Base-by-base conservation (phyloP, 768 basidiomycete species). In the Podaxis pistillaris region DNA sequence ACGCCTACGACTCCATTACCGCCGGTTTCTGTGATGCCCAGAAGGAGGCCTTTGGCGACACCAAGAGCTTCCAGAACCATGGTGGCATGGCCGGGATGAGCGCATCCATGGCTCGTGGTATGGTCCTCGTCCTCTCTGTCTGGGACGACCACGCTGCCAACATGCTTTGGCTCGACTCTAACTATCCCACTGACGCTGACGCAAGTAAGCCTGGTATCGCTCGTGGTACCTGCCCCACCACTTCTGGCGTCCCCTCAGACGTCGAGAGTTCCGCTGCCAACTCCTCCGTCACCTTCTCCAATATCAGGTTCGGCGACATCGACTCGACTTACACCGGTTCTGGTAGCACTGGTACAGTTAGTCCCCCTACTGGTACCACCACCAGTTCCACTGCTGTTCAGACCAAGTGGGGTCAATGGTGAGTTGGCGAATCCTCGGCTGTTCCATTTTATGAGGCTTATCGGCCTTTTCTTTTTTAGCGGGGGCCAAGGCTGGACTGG, bases 151-250 rank as follows among this genome's bases (percentile, higher is more conserved):
- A 85, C 68, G 74, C 73, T 36, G 83, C 73, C 62, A 74, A 78
- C 72, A 85, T 86, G 84, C 77, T 83, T 67, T 86, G 84, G 79
- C 81, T 85, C 71, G 83, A 85, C 76, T 72, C 73, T 68, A 74
- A 72, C 76, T 83, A 81, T 76, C 84, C 79, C 56, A 66, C 67
- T 44, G 59, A 60, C 38, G 59, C 59, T 15, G 68, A 67, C 60
- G 65, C 63, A 17, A 50, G n/a, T 17, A 41, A 40, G 40, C 59
- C 59, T 7, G 59, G 59, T 17, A 53, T 60, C 28, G 50, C 59
- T 28, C 59, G 59, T n/a, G 59, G 59, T 30, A 60, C 59, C 26
- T 60, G 59, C 59, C 26, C 59, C 19, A 60, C 50, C 36, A 70
- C 68, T 68, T 67, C 80, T 37, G 71, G 57, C 28, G 46, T 54